Evolutionary conservation across 306 rosid genomes (phyloP), one percentile per base, ranked within the genome.

Genomic region (Cucurbita moschata): DNA sequence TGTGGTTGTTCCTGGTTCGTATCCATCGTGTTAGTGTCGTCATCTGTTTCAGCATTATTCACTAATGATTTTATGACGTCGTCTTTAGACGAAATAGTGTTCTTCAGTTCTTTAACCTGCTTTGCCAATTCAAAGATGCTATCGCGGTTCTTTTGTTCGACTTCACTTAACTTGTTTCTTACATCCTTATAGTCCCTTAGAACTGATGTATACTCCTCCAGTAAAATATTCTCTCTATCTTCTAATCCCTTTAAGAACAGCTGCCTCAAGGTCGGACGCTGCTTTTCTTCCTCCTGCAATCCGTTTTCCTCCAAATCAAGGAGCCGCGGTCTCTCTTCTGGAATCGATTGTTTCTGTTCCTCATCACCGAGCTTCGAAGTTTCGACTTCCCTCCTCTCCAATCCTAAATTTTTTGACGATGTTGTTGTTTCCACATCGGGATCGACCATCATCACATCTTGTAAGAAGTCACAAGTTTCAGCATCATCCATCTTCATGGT

Each of bases 171-270:
- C 84, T 84, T 88, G 80, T 30, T 86, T 77, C 78, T 84, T 60
- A 80, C 92, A 21, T 84, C 89, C 71, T 88, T 89, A 57, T 86
- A 91, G 84, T 91, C 86, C 69, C 72, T 80, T 37, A 89, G 82
- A 71, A 91, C 88, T 69, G 95, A 83, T 46, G 88, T 84, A 73
- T 85, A 89, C 83, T 94, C 98, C 11, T 88, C 92, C 61, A 88
- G 77, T 35, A 85, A 68, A 80, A 80, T 73, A 72, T 82, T 87
- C 62, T 94, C 97, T 81, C 90, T 89, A 23, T 87, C 95, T 76
- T 87, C 96, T 76, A 85, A 77, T 57, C 85, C 96, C 79, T 78
- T 84, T 13, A 77, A 73, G 75, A 89, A 83, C 80, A 84, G 10
- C 10, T 85, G 87, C 76, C 89, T 88, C 96, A 90, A 84, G 50